Conservation (phyloP, 345 rosid species). For the Atalantia buxifolia region DNA sequence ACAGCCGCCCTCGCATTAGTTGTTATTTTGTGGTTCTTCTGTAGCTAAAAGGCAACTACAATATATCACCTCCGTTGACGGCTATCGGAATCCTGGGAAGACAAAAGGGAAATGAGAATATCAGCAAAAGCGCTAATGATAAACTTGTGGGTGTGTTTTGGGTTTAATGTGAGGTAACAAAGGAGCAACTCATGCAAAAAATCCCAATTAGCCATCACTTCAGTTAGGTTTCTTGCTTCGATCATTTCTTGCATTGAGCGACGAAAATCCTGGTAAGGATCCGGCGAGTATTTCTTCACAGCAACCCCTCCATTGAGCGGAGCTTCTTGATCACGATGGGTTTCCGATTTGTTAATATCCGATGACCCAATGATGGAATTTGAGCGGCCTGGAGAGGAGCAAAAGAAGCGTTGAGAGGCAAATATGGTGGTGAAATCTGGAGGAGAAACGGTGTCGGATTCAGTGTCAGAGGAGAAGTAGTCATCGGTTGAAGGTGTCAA, state of each 20-base stretch:
- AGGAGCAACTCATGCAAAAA: constrained; percentile 68
- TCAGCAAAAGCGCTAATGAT: constrained; percentile 81
- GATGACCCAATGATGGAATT: constrained; percentile 76
- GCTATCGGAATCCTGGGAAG: constrained; percentile 26
- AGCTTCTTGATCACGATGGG: not conserved
- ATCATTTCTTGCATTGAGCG: constrained; percentile 94
- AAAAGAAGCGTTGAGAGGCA: constrained; percentile 92
- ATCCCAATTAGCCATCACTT: constrained; percentile 53
- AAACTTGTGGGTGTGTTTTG: constrained; percentile 60
- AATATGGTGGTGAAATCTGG: constrained; percentile 65
- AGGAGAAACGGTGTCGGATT: constrained; percentile 15
- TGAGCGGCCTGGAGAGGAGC: constrained; percentile 87
- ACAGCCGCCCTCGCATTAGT: no score
- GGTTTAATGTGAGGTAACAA: constrained; percentile 72
- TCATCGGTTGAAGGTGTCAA: constrained; percentile 30
- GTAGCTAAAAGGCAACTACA: not conserved
- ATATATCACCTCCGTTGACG: constrained; percentile 14
- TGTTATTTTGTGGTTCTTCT: no score
- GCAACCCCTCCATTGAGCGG: constrained; percentile 50
- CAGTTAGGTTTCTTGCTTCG: constrained; percentile 54
- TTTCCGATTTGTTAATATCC: constrained; percentile 10
- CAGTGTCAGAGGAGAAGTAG: constrained; percentile 27
- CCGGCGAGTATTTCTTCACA: constrained; percentile 60
- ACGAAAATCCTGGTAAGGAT: constrained; percentile 73
- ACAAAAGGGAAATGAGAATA: constrained; percentile 43